Percentiles rank a stretch among this genome's conserved stretches.
phyloP scores from a whole-genome alignment of 2,329 filamentous ascomycete genomes.

The Fusarium transvaalense region DNA sequence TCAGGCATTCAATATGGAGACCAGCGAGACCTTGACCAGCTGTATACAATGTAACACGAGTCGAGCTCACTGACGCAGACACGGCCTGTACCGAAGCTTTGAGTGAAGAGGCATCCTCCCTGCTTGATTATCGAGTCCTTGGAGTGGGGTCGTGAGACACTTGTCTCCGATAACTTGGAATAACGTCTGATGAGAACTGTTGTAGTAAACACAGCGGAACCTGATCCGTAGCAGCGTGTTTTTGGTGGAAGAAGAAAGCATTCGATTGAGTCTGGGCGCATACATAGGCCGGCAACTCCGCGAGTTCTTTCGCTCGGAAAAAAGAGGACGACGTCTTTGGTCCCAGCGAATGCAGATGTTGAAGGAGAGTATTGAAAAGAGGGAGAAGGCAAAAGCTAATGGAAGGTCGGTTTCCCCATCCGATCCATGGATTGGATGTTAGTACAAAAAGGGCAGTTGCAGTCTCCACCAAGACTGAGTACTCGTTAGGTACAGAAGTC shows the following conservation, averaged over 20 bases:
- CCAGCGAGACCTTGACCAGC: conserved; percentile 19
- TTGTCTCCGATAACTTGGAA: conserved; percentile 44
- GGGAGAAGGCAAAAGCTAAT: background rate
- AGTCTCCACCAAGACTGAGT: background rate
- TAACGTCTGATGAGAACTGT: conserved; percentile 22
- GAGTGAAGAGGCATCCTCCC: conserved; percentile 36
- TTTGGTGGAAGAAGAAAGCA: conserved; percentile 13
- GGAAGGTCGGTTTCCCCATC: background rate
- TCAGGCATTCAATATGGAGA: conserved; percentile 27
- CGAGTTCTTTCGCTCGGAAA: background rate
- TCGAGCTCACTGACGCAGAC: conserved; percentile 17
- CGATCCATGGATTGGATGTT: background rate
- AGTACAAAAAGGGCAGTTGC: background rate
- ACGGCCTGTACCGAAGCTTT: conserved; percentile 19
- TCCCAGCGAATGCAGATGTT: conserved; percentile 7
- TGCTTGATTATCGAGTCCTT: conserved; percentile 34
- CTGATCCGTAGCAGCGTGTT: conserved; percentile 37
- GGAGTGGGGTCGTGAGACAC: conserved; percentile 45
- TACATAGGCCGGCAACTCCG: conserved; percentile 21
- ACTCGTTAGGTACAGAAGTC: background rate
- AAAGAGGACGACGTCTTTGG: background rate
- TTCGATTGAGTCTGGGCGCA: conserved; percentile 19
- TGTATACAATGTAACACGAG: conserved; percentile 21
- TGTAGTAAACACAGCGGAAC: conserved; percentile 30
- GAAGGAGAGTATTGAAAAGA: conserved; percentile 17